A percentile compares a stretch with the other conserved stretches of the same genome.
Evolutionary conservation across 306 rosid species (phyloP).

Genomic region (Prinsepia uniflora): DNA sequence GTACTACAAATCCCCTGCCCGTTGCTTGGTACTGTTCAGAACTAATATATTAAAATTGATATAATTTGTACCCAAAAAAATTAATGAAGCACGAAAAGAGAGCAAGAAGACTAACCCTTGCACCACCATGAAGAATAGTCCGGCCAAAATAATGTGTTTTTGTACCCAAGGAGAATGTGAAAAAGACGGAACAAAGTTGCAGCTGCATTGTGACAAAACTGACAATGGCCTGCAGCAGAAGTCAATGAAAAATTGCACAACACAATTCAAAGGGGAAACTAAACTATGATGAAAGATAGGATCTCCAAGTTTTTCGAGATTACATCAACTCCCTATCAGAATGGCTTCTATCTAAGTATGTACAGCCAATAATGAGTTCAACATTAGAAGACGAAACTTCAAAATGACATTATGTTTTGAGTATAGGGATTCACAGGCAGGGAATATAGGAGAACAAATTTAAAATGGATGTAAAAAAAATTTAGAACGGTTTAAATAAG

Average conservation of each 20-base stretch:
- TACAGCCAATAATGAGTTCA: not conserved
- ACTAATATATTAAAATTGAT: conserved; percentile 10
- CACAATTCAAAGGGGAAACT: not conserved
- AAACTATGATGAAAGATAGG: not conserved
- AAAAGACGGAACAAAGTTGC: conserved; percentile 87
- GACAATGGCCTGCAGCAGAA: conserved; percentile 73
- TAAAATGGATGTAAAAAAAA: not conserved
- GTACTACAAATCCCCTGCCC: conserved; percentile 93
- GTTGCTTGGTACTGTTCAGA: conserved; percentile 87
- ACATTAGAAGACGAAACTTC: not conserved
- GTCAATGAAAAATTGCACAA: conserved; percentile 10
- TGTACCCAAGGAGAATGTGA: conserved; percentile 92
- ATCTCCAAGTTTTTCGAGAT: not conserved
- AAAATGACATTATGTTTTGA: not conserved
- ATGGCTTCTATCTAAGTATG: not conserved
- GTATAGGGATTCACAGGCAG: not conserved
- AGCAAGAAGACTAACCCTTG: conserved; percentile 57
- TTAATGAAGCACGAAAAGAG: conserved; percentile 8
- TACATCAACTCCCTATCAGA: not conserved
- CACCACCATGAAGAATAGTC: conserved; percentile 98
- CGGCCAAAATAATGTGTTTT: conserved; percentile 92
- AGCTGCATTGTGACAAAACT: conserved; percentile 87
- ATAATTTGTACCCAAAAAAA: not conserved
- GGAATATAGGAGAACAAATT: not conserved
- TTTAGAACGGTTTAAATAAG: not conserved